These are phyloP conservation scores for Lipomyces japonicus DNA, from an alignment of 805 yeast species.

Conservation along the genomic window DNA sequence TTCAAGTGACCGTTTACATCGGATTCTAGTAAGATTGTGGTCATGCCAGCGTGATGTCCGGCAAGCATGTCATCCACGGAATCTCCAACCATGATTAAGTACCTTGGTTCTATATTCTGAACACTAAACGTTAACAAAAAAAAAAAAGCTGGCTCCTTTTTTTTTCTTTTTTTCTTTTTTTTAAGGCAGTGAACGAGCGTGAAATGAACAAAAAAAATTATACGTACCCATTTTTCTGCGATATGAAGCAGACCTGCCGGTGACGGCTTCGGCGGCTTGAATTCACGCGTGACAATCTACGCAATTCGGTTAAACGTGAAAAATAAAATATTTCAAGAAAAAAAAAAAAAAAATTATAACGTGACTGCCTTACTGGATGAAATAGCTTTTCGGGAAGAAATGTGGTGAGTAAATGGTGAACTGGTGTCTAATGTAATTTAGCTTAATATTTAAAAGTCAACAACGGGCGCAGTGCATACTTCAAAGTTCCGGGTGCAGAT, in stretches of 20 bases:
- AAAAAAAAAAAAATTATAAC: no score
- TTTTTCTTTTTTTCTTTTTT: not conserved
- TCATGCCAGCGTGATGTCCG: constrained; percentile 60
- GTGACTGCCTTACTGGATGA: no score
- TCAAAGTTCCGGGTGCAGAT: constrained; percentile 62
- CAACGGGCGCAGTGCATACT: constrained; percentile 15
- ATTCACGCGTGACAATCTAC: constrained; percentile 54
- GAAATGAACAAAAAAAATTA: not conserved
- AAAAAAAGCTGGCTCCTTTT: no score
- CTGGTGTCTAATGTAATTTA: constrained; percentile 42
- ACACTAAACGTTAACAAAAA: not conserved
- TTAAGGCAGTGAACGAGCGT: not conserved
- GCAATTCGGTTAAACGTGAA: not conserved
- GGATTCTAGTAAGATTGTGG: constrained; percentile 52
- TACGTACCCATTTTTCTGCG: constrained; percentile 44
- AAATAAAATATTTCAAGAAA: constrained; percentile 1
- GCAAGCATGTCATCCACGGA: constrained; percentile 66
- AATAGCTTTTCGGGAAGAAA: constrained; percentile 45
- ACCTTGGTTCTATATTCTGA: constrained; percentile 41
- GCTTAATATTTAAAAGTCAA: not conserved
- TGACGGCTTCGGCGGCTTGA: constrained; percentile 64
- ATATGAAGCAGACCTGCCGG: constrained; percentile 62
- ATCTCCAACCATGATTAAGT: constrained; percentile 68
- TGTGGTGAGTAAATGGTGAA: constrained; percentile 46
- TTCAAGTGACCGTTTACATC: constrained; percentile 48